Base-by-base conservation (phyloP, 441 rosid species). In the Arabidopsis hybrid region DNA sequence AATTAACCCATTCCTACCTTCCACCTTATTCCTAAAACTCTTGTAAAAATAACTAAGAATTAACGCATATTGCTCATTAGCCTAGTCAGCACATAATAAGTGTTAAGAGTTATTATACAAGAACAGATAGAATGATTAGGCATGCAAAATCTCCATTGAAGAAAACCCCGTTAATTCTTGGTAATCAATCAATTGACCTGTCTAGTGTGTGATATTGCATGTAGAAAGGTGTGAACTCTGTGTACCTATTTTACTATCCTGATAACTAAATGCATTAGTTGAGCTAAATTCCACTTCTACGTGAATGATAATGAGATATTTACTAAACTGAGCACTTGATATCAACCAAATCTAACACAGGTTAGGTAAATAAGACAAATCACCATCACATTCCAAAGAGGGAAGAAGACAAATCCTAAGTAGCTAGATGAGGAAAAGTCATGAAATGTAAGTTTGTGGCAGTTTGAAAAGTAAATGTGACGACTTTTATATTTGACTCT, bases 401-500 rank as follows among this genome's bases (percentile, higher is more conserved):
- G 49, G 8, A 46, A 32, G 26, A 69, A 70, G 31, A 60, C 11
- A 55, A 18, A 43, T 38, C 42, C 40, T 35, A 2, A 8, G 66
- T 35, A 65, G 66, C 46, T n/a, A 17, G 14, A 40, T 60, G 1
- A 52, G 17, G 4, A 52, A 72, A 72, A 38, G 39, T 43, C 6
- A 63, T 55, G 26, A 64, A 14, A 45, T 5, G 51, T 42, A 62
- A 53, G 56, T 62, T 53, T 6, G 51, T 50, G 29, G 46, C 35
- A 69, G 42, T 32, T 71, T 62, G 12, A 7, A 38, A 26, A 65
- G 26, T 16, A 65, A 62, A 57, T 46, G 59, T 64, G 40, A 65
- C 2, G 11, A 49, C 50, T 47, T 73, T 36, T 7, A 31, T 16
- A 52, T 18, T 16, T 21, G 46, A 72, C 40, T 45, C 34, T 35